These are phyloP conservation scores for Leishmania lainsoni DNA, from an alignment of 208 protist species.

Conservation along the genomic window DNA sequence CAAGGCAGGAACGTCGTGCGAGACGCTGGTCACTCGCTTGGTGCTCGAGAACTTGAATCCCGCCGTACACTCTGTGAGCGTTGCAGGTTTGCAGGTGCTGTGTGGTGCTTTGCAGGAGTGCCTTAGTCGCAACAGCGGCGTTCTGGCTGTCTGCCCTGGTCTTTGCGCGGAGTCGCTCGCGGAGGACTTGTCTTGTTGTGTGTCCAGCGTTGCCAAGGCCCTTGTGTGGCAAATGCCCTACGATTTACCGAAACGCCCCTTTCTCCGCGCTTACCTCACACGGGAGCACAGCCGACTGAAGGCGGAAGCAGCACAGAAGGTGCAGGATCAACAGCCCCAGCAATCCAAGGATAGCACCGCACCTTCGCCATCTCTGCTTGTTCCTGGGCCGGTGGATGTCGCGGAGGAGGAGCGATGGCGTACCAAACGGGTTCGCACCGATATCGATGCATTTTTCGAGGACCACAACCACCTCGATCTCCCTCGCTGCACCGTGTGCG, in stretches of 20 bases:
- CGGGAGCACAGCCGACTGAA: conserved; percentile 31
- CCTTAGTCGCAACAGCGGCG: conserved; percentile 52
- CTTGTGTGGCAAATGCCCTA: conserved; percentile 34
- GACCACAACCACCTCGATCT: conserved; percentile 11
- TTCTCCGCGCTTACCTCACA: conserved; percentile 25
- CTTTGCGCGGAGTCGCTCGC: conserved; percentile 50
- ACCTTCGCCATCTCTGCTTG: neutral
- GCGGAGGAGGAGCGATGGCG: conserved; percentile 27
- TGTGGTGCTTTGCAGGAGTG: conserved; percentile 56
- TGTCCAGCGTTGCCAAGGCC: conserved; percentile 42
- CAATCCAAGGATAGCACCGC: neutral
- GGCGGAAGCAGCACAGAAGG: conserved; percentile 1
- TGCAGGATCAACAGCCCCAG: neutral
- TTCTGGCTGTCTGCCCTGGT: conserved; percentile 69
- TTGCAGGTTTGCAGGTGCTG: conserved; percentile 45
- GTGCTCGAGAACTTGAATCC: conserved; percentile 25
- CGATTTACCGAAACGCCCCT: conserved; percentile 22
- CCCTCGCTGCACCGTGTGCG: conserved; percentile 58
- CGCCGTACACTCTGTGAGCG: conserved; percentile 22
- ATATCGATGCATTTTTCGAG: conserved; percentile 34
- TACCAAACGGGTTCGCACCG: conserved; percentile 18
- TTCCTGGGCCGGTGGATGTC: conserved; percentile 19
- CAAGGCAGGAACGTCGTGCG: conserved; percentile 13
- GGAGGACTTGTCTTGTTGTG: conserved; percentile 44
- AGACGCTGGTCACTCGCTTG: conserved; percentile 26